Conservation (phyloP, 139 green algal genomes). For the Chlamydomonas eustigma region DNA sequence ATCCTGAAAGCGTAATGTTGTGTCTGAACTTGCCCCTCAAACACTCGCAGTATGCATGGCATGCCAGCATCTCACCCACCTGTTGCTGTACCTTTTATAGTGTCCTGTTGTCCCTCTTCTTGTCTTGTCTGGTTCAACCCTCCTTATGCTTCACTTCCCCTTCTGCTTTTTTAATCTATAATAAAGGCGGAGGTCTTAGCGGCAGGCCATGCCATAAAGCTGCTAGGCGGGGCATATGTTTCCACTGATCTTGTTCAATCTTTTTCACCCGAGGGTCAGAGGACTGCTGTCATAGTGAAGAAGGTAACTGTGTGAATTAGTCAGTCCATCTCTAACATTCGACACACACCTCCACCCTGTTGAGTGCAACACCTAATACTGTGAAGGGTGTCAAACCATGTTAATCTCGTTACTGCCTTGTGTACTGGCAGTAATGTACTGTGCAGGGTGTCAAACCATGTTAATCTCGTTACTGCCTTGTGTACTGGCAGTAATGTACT, state of each 20-base stretch:
- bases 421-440: not conserved
- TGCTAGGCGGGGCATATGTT: slow-evolving; percentile 55
- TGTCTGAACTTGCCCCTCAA: no score
- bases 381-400: no score
- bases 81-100: not conserved
- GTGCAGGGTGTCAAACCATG: not conserved
- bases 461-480: not conserved
- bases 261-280: slow-evolving; percentile 28
- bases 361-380: no score
- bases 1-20: not conserved
- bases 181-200: slow-evolving; percentile 57
- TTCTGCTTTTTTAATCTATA: not conserved
- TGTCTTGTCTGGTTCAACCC: not conserved
- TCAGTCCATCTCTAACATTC: not conserved
- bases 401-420: not conserved
- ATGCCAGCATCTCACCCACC: not conserved
- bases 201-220: slow-evolving; percentile 45
- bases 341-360: no score
- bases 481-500: not conserved
- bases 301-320: slow-evolving; percentile 5
- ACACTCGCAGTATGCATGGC: no score
- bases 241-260: slow-evolving; percentile 54
- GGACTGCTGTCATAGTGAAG: slow-evolving; percentile 34
- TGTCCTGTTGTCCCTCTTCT: not conserved
- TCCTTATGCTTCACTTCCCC: not conserved